A percentile compares a stretch with the other conserved stretches of the same genome.
phyloP scores from a whole-genome alignment of 1,139 yeast species.

The Saccharomyces hybrid region DNA sequence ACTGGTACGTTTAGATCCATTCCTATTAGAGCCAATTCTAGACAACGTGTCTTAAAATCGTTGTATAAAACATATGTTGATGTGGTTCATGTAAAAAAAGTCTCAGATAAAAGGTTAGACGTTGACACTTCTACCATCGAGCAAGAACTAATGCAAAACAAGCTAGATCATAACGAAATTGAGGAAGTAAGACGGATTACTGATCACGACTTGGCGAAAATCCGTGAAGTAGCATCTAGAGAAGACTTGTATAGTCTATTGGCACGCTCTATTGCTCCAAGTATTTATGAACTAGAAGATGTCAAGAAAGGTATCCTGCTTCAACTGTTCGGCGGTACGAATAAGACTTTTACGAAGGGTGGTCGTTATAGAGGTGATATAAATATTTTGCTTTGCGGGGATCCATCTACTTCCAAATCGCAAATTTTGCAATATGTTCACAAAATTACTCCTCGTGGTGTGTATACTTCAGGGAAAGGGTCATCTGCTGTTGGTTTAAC shows the following conservation, averaged over 20 bases:
- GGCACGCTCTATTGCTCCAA: conserved; percentile 89
- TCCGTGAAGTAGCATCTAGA: conserved; percentile 54
- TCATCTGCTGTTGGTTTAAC: conserved; percentile 98
- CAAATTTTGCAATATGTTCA: conserved; percentile 91
- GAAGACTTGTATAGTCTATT: conserved; percentile 80
- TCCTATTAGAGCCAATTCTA: conserved; percentile 81
- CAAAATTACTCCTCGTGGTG: conserved; percentile 95
- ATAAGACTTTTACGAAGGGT: conserved; percentile 80
- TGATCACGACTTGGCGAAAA: conserved; percentile 58
- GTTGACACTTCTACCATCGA: conserved; percentile 66
- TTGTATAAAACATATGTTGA: conserved; percentile 89
- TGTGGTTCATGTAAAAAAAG: conserved; percentile 84
- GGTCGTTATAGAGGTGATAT: conserved; percentile 96
- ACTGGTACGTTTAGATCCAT: conserved; percentile 92
- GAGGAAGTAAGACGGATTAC: conserved; percentile 67
- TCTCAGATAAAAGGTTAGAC: conserved; percentile 75
- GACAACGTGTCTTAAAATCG: conserved; percentile 75
- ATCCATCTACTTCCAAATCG: conserved; percentile 95
- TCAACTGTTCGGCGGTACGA: conserved; percentile 92
- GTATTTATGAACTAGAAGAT: conserved; percentile 91
- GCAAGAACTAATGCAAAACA: conserved; percentile 41
- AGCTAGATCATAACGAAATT: conserved; percentile 40
- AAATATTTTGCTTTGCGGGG: conserved; percentile 87
- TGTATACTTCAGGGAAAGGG: conserved; percentile 96
- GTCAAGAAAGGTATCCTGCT: conserved; percentile 89